A percentile compares a stretch with the other conserved stretches of the same genome.
These are phyloP conservation scores for Saccharomyces hybrid DNA, from an alignment of 1,139 yeast genomes.

Conservation along the genomic window DNA sequence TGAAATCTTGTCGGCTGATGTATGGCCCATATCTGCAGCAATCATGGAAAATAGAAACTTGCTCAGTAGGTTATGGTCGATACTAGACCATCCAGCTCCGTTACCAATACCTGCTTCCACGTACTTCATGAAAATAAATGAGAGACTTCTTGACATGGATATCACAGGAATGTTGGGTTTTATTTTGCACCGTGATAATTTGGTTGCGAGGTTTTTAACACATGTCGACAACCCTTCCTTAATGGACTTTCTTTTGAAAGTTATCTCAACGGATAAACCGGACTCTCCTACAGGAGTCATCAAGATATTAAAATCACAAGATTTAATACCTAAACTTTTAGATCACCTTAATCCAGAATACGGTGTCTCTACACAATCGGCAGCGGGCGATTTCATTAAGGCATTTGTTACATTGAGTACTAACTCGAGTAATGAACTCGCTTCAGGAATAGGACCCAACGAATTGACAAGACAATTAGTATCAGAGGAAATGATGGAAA, in stretches of 20 bases:
- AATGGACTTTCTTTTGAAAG: slow-evolving; percentile 63
- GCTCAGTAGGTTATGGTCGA: slow-evolving; percentile 66
- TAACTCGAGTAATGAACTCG: slow-evolving; percentile 63
- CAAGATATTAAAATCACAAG: slow-evolving; percentile 44
- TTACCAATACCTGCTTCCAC: slow-evolving; percentile 72
- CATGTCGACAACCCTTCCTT: slow-evolving; percentile 56
- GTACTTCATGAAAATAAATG: slow-evolving; percentile 88
- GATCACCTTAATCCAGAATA: slow-evolving; percentile 43
- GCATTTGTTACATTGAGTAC: slow-evolving; percentile 90
- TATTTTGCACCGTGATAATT: slow-evolving; percentile 41
- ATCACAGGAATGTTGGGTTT: slow-evolving; percentile 69
- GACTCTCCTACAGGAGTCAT: slow-evolving; percentile 58
- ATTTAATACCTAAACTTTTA: slow-evolving; percentile 45
- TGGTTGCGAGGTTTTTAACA: slow-evolving; percentile 47
- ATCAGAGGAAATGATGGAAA: slow-evolving; percentile 55
- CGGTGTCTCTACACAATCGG: slow-evolving; percentile 68
- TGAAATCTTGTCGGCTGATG: slow-evolving; percentile 83
- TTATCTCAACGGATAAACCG: slow-evolving; percentile 57
- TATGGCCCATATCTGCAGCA: slow-evolving; percentile 89
- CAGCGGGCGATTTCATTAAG: slow-evolving; percentile 90
- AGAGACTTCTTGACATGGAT: slow-evolving; percentile 85
- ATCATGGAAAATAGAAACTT: slow-evolving; percentile 69
- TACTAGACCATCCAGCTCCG: slow-evolving; percentile 58
- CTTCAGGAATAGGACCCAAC: slow-evolving; percentile 91
- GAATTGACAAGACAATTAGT: slow-evolving; percentile 89